Evolutionary conservation across 2,329 filamentous ascomycete genomes (phyloP).

Genomic region (Talaromyces albobiverticillius): DNA sequence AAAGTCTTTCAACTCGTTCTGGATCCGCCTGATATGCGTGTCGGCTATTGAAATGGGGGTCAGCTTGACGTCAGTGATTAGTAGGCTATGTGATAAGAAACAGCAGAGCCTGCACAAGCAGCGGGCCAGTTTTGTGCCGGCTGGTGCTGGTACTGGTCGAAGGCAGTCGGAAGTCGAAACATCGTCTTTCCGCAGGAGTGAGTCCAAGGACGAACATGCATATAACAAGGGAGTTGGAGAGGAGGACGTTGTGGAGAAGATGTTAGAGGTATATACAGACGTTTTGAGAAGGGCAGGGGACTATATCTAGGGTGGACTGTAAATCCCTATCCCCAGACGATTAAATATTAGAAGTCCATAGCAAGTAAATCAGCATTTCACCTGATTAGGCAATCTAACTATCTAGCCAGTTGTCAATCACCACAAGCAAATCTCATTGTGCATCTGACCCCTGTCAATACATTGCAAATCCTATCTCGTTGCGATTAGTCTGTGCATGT

Average conservation of each 20-base stretch:
- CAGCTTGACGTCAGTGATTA: conserved; percentile 4
- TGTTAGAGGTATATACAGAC: conserved; percentile 1
- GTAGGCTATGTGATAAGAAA: conserved; percentile 7
- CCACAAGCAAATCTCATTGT: too few species aligned
- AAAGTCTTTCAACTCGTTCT: conserved; percentile 14
- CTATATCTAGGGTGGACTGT: neutral
- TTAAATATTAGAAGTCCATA: too few species aligned
- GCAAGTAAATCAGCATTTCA: too few species aligned
- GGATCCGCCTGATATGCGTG: conserved; percentile 14
- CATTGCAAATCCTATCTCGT: neutral
- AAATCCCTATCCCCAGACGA: too few species aligned
- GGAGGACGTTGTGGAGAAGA: neutral
- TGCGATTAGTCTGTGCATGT: neutral
- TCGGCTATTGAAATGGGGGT: conserved; percentile 4
- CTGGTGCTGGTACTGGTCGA: too few species aligned
- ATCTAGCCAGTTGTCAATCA: too few species aligned
- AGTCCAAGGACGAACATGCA: too few species aligned
- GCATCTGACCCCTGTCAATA: too few species aligned
- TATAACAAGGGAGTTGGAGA: too few species aligned
- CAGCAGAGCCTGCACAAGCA: neutral
- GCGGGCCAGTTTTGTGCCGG: neutral
- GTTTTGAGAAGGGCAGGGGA: neutral
- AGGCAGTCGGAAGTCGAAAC: neutral
- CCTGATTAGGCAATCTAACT: too few species aligned
- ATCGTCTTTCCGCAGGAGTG: neutral